Conservation (phyloP, 2,329 filamentous ascomycete species). For the Penicillium crustosum region DNA sequence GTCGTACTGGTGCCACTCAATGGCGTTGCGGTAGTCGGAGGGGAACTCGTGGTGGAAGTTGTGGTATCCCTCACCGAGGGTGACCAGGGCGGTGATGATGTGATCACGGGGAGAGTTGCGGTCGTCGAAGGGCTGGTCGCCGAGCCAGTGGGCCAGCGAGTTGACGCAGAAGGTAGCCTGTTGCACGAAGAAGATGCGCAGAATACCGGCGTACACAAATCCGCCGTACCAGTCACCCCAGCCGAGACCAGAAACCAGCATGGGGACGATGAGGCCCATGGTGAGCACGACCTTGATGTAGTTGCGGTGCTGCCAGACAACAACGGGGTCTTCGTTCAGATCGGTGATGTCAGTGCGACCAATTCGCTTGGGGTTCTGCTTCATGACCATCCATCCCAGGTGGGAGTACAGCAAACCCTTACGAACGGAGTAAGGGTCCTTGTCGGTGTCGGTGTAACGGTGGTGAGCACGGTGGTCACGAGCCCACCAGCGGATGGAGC, state of each 20-base stretch:
- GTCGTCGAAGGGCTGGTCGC: conserved; percentile 90
- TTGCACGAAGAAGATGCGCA: conserved; percentile 86
- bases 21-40: conserved; percentile 88
- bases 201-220: conserved; percentile 80
- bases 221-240: conserved; percentile 82
- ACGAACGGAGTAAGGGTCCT: conserved; percentile 87
- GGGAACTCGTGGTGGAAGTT: conserved; percentile 97
- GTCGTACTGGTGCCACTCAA: conserved; percentile 88
- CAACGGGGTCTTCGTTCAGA: conserved; percentile 79
- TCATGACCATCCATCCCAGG: conserved; percentile 89
- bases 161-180: conserved; percentile 94
- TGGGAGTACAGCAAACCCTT: conserved; percentile 84
- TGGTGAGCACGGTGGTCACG: conserved; percentile 84
- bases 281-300: conserved; percentile 76
- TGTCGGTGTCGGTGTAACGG: conserved; percentile 88
- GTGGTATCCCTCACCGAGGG: conserved; percentile 86
- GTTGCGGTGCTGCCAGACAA: conserved; percentile 84
- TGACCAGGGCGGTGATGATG: conserved; percentile 79
- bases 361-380: conserved; percentile 87
- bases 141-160: conserved; percentile 85
- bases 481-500: conserved; percentile 87
- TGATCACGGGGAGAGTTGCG: conserved; percentile 88
- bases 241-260: conserved; percentile 70
- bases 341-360: conserved; percentile 87
- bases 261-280: conserved; percentile 77